Evolutionary conservation across 768 basidiomycete species (phyloP).

Genomic region (Filobasidium floriforme): DNA sequence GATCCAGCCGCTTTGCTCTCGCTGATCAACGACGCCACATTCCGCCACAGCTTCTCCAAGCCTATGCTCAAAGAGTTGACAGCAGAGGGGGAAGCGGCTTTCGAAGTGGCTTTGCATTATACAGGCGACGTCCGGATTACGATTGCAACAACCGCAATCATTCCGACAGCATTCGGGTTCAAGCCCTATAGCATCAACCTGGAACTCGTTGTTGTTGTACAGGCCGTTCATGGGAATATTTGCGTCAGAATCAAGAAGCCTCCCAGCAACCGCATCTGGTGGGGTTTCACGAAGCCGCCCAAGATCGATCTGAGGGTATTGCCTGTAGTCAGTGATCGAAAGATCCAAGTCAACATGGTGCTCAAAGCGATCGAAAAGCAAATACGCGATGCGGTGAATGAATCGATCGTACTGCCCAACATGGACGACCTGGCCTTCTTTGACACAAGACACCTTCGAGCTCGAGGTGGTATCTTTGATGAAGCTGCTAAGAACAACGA

Average conservation of each 20-base stretch:
- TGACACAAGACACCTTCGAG: slow-evolving; percentile 56
- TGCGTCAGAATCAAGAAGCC: slow-evolving; percentile 78
- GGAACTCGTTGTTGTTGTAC: slow-evolving; percentile 76
- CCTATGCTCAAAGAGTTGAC: slow-evolving; percentile 98
- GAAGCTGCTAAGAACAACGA: slow-evolving; percentile 53
- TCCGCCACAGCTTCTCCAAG: slow-evolving; percentile 62
- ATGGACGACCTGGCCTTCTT: slow-evolving; percentile 99
- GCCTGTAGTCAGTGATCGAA: slow-evolving; percentile 87
- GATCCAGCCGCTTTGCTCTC: not conserved
- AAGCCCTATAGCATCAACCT: slow-evolving; percentile 85
- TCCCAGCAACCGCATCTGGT: slow-evolving; percentile 92
- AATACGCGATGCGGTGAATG: slow-evolving; percentile 79
- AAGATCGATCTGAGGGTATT: slow-evolving; percentile 81
- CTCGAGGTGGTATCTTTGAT: slow-evolving; percentile 83
- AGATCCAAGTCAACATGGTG: slow-evolving; percentile 91
- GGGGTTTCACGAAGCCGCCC: slow-evolving; percentile 76
- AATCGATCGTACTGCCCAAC: slow-evolving; percentile 89
- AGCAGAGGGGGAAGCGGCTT: slow-evolving; percentile 79
- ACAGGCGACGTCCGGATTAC: slow-evolving; percentile 77
- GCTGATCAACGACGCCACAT: not conserved
- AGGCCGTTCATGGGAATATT: slow-evolving; percentile 84
- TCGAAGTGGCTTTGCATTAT: slow-evolving; percentile 67
- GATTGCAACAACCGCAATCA: slow-evolving; percentile 77
- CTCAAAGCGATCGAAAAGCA: slow-evolving; percentile 79
- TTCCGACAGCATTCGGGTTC: slow-evolving; percentile 61